Evolutionary conservation across 371 early-diverging fungal genomes (phyloP).

Genomic region (Apophysomyces trapeziformis): DNA sequence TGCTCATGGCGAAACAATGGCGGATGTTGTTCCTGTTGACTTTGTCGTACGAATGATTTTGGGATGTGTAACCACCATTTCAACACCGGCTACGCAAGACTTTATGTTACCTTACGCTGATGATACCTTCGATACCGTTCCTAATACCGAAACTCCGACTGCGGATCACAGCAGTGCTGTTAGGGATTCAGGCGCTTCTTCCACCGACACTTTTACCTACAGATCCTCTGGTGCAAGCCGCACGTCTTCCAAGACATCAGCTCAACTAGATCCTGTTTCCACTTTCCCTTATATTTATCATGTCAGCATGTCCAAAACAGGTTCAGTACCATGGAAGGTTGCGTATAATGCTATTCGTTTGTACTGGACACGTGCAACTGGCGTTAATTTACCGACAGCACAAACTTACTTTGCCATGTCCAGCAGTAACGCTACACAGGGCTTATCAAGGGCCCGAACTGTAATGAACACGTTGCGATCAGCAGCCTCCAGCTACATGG

Average conservation of each 20-base stretch:
- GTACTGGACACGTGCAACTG: slow-evolving; percentile 48
- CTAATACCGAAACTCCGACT: slow-evolving; percentile 4
- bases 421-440: neutral
- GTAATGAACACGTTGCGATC: slow-evolving; percentile 49
- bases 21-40: slow-evolving; percentile 65
- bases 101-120: slow-evolving; percentile 15
- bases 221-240: slow-evolving; percentile 15
- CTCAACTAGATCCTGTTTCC: neutral
- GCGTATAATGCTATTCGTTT: slow-evolving; percentile 51
- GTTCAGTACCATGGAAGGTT: slow-evolving; percentile 39
- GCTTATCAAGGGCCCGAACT: slow-evolving; percentile 50
- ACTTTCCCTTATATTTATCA: slow-evolving; percentile 46
- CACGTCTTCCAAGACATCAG: slow-evolving; percentile 18
- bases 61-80: slow-evolving; percentile 40
- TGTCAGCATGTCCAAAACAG: slow-evolving; percentile 29
- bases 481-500: slow-evolving; percentile 31
- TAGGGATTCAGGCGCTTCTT: slow-evolving; percentile 15
- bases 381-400: slow-evolving; percentile 28
- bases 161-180: neutral
- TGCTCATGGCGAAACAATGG: slow-evolving; percentile 36
- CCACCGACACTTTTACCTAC: slow-evolving; percentile 5
- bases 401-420: slow-evolving; percentile 31
- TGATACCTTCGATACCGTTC: slow-evolving; percentile 1
- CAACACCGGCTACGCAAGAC: slow-evolving; percentile 15
- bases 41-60: slow-evolving; percentile 47